Conservation (phyloP, 371 early-diverging fungal species). For the Smittium mucronatum region DNA sequence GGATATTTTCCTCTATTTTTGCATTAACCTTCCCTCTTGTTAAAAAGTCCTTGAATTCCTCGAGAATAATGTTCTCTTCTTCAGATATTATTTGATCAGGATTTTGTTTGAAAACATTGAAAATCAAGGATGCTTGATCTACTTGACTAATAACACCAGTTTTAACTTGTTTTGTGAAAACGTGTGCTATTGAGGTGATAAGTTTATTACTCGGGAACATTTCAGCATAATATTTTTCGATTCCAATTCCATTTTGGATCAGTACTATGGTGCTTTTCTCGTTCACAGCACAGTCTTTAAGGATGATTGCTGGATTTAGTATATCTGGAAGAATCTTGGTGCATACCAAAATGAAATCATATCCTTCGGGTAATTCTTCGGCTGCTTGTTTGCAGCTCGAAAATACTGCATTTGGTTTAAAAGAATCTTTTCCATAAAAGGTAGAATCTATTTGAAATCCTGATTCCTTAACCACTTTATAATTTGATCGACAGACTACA, state of each 20-base stretch:
- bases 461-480: conserved; percentile 38
- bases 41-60: conserved; percentile 23
- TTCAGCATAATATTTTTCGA: conserved; percentile 50
- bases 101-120: conserved; percentile 30
- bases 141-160: conserved; percentile 46
- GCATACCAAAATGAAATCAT: conserved; percentile 58
- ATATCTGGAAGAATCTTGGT: conserved; percentile 60
- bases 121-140: conserved; percentile 19
- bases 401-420: conserved; percentile 46
- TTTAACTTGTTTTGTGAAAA: conserved; percentile 49
- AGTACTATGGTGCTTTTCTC: conserved; percentile 51
- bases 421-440: conserved; percentile 46
- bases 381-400: conserved; percentile 40
- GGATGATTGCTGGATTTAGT: conserved; percentile 43
- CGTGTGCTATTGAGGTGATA: conserved; percentile 57
- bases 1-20: conserved; percentile 41
- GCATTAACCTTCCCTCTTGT: conserved; percentile 37
- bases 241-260: conserved; percentile 77
- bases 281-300: conserved; percentile 44
- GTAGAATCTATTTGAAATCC: conserved; percentile 56
- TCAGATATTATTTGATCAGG: conserved; percentile 15
- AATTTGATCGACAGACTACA: conserved; percentile 73
- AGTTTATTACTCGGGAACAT: conserved; percentile 55
- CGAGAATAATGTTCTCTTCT: conserved; percentile 27
- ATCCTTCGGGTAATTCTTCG: conserved; percentile 25